phyloP scores from a whole-genome alignment of 345 rosid species.

The Populus euphratica region DNA sequence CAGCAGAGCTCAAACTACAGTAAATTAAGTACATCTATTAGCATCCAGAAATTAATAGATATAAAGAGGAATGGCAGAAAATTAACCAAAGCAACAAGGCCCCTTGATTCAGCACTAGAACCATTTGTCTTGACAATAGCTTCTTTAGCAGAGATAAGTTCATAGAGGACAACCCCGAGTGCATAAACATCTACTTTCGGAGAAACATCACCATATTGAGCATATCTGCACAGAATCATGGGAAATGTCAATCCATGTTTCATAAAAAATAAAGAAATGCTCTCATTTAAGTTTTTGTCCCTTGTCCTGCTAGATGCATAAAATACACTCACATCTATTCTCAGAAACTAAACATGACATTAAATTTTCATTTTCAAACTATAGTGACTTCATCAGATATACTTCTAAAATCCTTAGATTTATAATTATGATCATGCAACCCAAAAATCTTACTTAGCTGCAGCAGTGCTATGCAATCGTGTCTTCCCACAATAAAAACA shows the following conservation, averaged over 20 bases:
- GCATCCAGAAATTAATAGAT: not conserved
- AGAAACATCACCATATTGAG: constrained; percentile 82
- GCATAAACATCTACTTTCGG: constrained; percentile 92
- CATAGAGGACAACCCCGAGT: constrained; percentile 92
- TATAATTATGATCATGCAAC: not conserved
- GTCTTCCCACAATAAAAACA: not conserved
- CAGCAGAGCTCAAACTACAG: not conserved
- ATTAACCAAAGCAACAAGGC: constrained; percentile 86
- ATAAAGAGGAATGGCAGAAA: constrained; percentile 11
- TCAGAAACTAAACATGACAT: not conserved
- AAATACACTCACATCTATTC: not conserved
- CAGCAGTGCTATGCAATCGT: not conserved
- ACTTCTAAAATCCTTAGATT: not conserved
- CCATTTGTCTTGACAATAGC: constrained; percentile 67
- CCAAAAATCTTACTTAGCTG: not conserved
- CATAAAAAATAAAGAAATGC: not conserved
- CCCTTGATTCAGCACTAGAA: constrained; percentile 54
- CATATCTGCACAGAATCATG: constrained; percentile 53
- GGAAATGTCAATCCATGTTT: constrained; percentile 1
- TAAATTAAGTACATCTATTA: not conserved
- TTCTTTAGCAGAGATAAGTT: constrained; percentile 85
- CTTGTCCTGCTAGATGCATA: not conserved
- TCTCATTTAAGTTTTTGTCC: not conserved
- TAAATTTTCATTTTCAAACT: not conserved
- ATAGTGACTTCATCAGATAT: not conserved